phyloP scores from a whole-genome alignment of 2,329 filamentous ascomycete genomes.

The Bimuria novae-zelandiae region DNA sequence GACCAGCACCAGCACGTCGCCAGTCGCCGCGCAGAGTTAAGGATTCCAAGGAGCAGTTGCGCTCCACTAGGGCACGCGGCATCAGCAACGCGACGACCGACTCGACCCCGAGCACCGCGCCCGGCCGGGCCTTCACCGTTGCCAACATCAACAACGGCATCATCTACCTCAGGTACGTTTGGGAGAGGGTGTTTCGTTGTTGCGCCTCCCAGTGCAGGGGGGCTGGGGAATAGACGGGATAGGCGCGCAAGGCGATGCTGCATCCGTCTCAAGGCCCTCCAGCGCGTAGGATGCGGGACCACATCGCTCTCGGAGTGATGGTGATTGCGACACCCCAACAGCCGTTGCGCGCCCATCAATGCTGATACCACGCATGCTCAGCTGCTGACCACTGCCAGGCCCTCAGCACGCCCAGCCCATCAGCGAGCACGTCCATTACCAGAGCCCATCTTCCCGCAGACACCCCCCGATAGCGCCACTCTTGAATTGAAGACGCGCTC shows the following conservation, averaged over 20 bases:
- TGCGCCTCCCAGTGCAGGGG: too few species aligned
- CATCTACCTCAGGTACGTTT: conserved; percentile 53
- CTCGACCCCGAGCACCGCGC: conserved; percentile 30
- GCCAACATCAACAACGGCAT: conserved; percentile 54
- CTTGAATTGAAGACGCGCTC: conserved; percentile 35
- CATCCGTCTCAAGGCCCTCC: neutral
- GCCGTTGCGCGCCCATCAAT: neutral
- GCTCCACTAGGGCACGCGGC: conserved; percentile 34
- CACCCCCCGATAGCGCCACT: conserved; percentile 44
- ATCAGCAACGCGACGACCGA: conserved; percentile 41
- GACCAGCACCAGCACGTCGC: conserved; percentile 26
- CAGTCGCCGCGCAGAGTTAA: conserved; percentile 40
- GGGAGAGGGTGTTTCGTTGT: neutral
- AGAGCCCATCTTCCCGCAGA: conserved; percentile 45
- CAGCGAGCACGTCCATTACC: conserved; percentile 39
- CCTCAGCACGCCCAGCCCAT: conserved; percentile 42
- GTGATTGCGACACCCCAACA: neutral
- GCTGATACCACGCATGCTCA: neutral
- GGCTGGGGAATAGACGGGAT: neutral
- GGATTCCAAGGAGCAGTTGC: conserved; percentile 45
- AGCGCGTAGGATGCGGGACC: neutral
- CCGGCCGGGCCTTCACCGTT: conserved; percentile 52
- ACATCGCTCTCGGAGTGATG: neutral
- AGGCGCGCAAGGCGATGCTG: neutral
- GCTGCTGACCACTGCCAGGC: conserved; percentile 34